A percentile compares a stretch with the other conserved stretches of the same genome.
Evolutionary conservation across 306 rosid species (phyloP).

Genomic region (Glycine tomentella): DNA sequence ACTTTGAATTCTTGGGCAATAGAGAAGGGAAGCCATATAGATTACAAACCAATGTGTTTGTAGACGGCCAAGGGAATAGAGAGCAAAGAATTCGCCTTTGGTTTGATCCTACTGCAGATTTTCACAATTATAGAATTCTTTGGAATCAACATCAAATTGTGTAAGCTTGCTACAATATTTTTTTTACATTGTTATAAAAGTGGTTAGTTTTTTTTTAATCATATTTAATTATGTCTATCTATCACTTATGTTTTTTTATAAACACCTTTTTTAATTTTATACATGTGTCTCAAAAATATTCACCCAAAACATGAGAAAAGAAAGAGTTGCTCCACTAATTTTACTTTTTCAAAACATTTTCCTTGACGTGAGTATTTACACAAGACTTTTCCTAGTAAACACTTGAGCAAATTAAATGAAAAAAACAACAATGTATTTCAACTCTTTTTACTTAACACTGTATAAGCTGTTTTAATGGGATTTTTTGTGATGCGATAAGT

Average conservation of each 20-base stretch:
- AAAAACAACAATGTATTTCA: not conserved
- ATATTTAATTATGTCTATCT: no score
- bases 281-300: no score
- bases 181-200: no score
- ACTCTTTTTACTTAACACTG: no score
- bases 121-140: conserved; percentile 59
- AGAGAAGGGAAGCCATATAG: conserved; percentile 52
- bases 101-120: conserved; percentile 68
- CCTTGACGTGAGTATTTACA: not conserved
- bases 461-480: not conserved
- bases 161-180: conserved; percentile 44
- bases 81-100: conserved; percentile 68
- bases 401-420: not conserved
- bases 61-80: conserved; percentile 53
- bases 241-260: no score
- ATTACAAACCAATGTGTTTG: conserved; percentile 68
- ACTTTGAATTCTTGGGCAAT: conserved; percentile 73
- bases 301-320: not conserved
- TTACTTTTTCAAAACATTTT: no score
- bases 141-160: conserved; percentile 71
- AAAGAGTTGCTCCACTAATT: not conserved
- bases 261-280: no score
- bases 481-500: not conserved
- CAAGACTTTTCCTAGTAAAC: not conserved
- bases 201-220: no score